Conservation (phyloP, 768 basidiomycete species). For the Termitomyces sp. region DNA sequence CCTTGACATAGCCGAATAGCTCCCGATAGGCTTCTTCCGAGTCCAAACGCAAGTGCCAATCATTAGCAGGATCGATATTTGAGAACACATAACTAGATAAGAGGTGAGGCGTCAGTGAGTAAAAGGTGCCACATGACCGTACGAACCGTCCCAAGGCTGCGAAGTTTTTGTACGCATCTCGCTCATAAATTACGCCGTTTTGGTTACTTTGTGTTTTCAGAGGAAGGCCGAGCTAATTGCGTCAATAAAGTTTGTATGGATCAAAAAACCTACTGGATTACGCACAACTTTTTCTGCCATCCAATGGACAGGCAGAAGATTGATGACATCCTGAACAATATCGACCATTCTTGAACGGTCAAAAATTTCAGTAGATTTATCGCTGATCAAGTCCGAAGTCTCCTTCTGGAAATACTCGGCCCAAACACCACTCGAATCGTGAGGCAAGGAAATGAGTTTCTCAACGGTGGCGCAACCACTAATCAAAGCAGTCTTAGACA, state of each 20-base stretch:
- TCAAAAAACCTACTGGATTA: slow-evolving; percentile 1
- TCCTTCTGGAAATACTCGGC: slow-evolving; percentile 30
- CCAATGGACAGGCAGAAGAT: slow-evolving; percentile 60
- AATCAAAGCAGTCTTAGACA: background rate
- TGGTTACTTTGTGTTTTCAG: slow-evolving; percentile 30
- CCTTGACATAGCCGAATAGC: slow-evolving; percentile 26
- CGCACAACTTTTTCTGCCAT: slow-evolving; percentile 55
- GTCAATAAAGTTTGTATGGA: background rate
- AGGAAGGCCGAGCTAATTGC: slow-evolving; percentile 39
- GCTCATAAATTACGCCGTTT: slow-evolving; percentile 33
- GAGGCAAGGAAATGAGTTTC: slow-evolving; percentile 5
- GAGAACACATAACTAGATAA: slow-evolving; percentile 39
- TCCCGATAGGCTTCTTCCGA: slow-evolving; percentile 28
- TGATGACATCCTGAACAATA: slow-evolving; percentile 65
- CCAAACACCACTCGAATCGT: slow-evolving; percentile 1
- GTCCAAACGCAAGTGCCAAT: slow-evolving; percentile 44
- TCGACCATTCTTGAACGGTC: slow-evolving; percentile 39
- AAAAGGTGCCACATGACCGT: background rate
- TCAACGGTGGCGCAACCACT: slow-evolving; percentile 10
- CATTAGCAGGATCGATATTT: slow-evolving; percentile 39
- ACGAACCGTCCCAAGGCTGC: slow-evolving; percentile 48
- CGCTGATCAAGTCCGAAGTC: slow-evolving; percentile 29
- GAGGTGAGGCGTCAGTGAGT: background rate
- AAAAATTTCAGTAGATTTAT: slow-evolving; percentile 29
- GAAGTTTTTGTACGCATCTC: slow-evolving; percentile 38